These are phyloP conservation scores for Colletotrichum nymphaeae DNA, from an alignment of 2,329 filamentous ascomycete species.

Conservation along the genomic window DNA sequence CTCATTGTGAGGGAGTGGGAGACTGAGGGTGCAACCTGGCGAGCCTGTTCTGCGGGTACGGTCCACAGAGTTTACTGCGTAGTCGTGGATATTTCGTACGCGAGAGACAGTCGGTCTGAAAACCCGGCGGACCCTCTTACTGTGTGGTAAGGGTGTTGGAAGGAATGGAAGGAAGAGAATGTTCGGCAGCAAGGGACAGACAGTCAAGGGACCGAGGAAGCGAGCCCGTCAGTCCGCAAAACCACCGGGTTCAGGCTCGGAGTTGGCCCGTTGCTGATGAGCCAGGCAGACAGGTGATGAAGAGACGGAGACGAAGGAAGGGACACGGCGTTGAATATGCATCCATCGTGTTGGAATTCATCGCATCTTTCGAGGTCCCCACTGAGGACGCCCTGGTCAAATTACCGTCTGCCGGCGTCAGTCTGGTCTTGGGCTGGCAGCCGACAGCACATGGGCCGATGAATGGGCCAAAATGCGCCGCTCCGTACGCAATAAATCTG, in stretches of 20 bases:
- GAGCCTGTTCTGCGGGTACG: constrained; percentile 30
- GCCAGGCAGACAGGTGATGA: background rate
- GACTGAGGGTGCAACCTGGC: constrained; percentile 23
- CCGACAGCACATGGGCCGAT: constrained; percentile 28
- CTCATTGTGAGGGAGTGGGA: constrained; percentile 21
- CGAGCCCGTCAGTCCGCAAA: constrained; percentile 17
- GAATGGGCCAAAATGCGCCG: constrained; percentile 18
- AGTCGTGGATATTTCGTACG: background rate
- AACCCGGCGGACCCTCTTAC: constrained; percentile 14
- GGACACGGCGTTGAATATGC: constrained; percentile 5
- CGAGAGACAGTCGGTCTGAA: constrained; percentile 14
- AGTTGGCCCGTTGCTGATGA: constrained; percentile 28
- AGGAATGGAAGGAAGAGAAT: constrained; percentile 32
- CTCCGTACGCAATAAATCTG: constrained; percentile 5
- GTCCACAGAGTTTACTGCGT: too few relatives aligned
- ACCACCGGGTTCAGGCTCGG: constrained; percentile 13
- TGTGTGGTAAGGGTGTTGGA: background rate
- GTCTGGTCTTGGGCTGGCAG: constrained; percentile 23
- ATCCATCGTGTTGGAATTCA: constrained; percentile 17
- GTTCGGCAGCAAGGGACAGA: constrained; percentile 31
- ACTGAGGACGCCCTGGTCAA: constrained; percentile 13
- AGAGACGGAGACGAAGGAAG: background rate
- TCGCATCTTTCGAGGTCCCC: constrained; percentile 27
- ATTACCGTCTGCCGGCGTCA: constrained; percentile 27
- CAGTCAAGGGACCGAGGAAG: background rate